Base-by-base conservation (phyloP, 148 eudicot genomes). In the Amaranthus cruentus region DNA sequence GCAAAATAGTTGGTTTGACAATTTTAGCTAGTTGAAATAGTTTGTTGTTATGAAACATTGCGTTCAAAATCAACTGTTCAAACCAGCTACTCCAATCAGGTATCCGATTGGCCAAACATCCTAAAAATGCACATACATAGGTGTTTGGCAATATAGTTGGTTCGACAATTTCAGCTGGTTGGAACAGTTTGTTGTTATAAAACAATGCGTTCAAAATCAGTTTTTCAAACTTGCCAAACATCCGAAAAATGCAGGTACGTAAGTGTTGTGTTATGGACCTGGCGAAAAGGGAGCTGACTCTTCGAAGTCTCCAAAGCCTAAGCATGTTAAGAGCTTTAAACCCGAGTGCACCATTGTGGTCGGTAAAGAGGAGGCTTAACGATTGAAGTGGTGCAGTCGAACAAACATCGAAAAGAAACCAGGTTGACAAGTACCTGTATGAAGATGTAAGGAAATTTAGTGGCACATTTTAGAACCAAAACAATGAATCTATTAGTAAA, bases 231-330 rank as follows among this genome's bases (percentile, higher is more conserved):
- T 28, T 28, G 38, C 38, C 38, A 28, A 28, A 28, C 38, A 28
- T 28, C 38, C 38, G 38, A 28, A 28, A 28, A 28, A 28, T 28
- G 38, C 38, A 28, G 38, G 38, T 28, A 28, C 38, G 38, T 28
- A 28, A 28, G 38, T 0, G 66, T 62, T 64, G n/a, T 9, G 73
- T 51, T 69, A 4, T 53, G 67, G 60, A 94, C 99, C 99, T 90
- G 76, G 93, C 94, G 81, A 95, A 95, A 44, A 92, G 85, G 57
- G 90, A 80, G 84, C 99, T 92, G 80, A 95, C 99, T 83, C 97
- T 76, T 56, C 94, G 83, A 68, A 95, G 94, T 49, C 97, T 93
- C 99, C 99, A 95, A 5, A 95, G 84, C 58, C 99, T 77, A 44
- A 95, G 96, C 96, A 91, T 90, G 79, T 86, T 92, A 66, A 95